Conservation (phyloP, 768 basidiomycete genomes). For the Tephrocybe sp. region DNA sequence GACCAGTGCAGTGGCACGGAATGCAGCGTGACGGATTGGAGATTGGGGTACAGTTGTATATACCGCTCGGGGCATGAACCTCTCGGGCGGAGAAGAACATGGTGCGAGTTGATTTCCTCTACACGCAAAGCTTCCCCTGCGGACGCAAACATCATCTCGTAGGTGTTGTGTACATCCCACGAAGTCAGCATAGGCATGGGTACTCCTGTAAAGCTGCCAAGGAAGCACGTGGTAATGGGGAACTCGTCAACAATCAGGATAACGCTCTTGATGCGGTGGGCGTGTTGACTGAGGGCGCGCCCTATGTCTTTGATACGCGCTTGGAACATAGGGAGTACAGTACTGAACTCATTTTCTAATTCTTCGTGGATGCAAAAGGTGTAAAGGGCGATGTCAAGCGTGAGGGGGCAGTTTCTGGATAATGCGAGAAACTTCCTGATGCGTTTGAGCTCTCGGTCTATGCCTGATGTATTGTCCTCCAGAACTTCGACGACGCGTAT, state of each 20-base stretch:
- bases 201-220: background rate
- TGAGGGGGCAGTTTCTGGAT: background rate
- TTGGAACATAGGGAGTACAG: background rate
- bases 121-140: background rate
- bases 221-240: background rate
- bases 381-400: background rate
- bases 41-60: background rate
- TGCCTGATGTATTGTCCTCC: background rate
- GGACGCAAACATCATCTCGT: background rate
- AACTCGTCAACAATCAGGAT: constrained; percentile 7
- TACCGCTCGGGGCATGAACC: background rate
- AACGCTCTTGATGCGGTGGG: constrained; percentile 5
- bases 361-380: background rate
- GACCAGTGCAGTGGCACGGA: constrained; percentile 8
- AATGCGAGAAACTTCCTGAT: background rate
- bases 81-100: background rate
- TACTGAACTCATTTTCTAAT: background rate
- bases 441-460: background rate
- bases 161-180: background rate
- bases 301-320: background rate
- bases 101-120: background rate
- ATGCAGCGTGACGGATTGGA: background rate
- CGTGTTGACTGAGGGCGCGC: background rate
- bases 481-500: background rate
- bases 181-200: constrained; percentile 1